These are phyloP conservation scores for Sophora flavescens DNA, from an alignment of 306 rosid species.

Conservation along the genomic window DNA sequence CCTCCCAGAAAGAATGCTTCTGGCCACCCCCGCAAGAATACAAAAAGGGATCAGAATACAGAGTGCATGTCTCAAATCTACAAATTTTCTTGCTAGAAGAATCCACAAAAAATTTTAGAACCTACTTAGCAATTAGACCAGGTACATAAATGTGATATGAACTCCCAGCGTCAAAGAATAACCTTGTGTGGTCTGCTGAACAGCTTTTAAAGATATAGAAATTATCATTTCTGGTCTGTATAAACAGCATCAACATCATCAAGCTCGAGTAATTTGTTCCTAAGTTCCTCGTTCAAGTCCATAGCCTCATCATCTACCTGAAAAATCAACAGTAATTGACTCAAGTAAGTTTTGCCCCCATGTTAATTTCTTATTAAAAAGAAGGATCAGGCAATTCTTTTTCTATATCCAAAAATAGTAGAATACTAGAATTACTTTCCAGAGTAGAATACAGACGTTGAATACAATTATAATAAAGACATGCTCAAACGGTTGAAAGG, in stretches of 20 bases:
- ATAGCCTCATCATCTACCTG: slow-evolving; percentile 94
- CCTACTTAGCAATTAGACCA: slow-evolving; percentile 43
- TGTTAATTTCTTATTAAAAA: neutral
- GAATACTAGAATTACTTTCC: neutral
- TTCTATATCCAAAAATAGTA: slow-evolving; percentile 13
- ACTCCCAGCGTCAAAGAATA: slow-evolving; percentile 27
- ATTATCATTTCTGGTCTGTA: slow-evolving; percentile 78
- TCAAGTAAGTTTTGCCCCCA: slow-evolving; percentile 12
- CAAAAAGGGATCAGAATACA: slow-evolving; percentile 28
- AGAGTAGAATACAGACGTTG: slow-evolving; percentile 14
- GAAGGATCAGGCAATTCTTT: neutral
- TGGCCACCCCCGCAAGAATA: slow-evolving; percentile 14
- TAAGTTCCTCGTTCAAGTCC: slow-evolving; percentile 91
- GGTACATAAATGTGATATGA: slow-evolving; percentile 29
- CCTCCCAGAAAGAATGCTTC: slow-evolving; percentile 35
- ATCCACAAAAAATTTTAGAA: slow-evolving; percentile 19
- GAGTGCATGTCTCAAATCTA: slow-evolving; percentile 33
- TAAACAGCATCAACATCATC: slow-evolving; percentile 97
- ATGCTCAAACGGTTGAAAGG: slow-evolving; percentile 12
- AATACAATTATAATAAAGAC: slow-evolving; percentile 24
- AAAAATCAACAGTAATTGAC: slow-evolving; percentile 46
- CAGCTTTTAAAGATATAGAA: slow-evolving; percentile 39
- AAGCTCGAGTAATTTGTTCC: slow-evolving; percentile 83
- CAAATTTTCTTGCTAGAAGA: slow-evolving; percentile 38
- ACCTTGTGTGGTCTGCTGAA: slow-evolving; percentile 42